These are phyloP conservation scores for Russula ochroleuca DNA, from an alignment of 768 basidiomycete species.

Conservation along the genomic window DNA sequence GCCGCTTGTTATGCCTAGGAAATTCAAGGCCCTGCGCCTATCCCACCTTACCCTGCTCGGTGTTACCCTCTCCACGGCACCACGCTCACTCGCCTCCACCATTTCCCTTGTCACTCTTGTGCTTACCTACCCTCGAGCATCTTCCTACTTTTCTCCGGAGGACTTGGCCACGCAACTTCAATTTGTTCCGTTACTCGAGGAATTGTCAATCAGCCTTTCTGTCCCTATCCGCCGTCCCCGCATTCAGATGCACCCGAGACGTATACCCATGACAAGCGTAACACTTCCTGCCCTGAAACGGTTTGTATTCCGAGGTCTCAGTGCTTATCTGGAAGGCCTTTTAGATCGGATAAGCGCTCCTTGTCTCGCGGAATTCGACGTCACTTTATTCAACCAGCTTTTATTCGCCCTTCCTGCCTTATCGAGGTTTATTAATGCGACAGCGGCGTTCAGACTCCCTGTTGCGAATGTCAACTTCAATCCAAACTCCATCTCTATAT, in stretches of 20 bases:
- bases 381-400: not conserved
- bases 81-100: not conserved
- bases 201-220: not conserved
- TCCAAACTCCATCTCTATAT: not conserved
- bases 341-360: not conserved
- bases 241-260: not conserved
- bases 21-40: not conserved
- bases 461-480: not conserved
- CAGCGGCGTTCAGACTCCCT: not conserved
- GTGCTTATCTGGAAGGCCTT: constrained; percentile 7
- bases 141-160: not conserved
- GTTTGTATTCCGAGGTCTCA: not conserved
- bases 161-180: not conserved
- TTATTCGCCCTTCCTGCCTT: not conserved
- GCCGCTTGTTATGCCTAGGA: not conserved
- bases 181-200: not conserved
- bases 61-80: not conserved
- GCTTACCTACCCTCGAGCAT: not conserved
- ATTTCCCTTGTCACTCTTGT: not conserved
- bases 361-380: not conserved
- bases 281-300: not conserved
- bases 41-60: not conserved
- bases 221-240: not conserved
- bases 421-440: not conserved
- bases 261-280: not conserved